Evolutionary conservation across 2,329 filamentous ascomycete species (phyloP).

Genomic region (Trichoderma sp.): DNA sequence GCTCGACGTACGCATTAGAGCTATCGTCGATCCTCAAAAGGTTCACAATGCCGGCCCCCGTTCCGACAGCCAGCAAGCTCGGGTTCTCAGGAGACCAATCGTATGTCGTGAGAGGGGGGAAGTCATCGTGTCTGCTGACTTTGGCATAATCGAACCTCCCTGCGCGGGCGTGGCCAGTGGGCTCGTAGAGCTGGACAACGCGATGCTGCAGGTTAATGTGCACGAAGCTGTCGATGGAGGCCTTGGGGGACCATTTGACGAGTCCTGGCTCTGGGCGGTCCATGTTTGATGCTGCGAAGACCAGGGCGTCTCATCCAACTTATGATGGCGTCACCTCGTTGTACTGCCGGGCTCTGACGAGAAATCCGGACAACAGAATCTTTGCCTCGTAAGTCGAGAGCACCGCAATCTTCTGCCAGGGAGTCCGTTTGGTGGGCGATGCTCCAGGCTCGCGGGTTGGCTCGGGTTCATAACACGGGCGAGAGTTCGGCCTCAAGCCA

Average conservation of each 20-base stretch:
- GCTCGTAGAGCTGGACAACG: conserved; percentile 64
- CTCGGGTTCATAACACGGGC: conserved; percentile 5
- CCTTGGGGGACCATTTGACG: conserved; percentile 67
- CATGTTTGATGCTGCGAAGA: conserved; percentile 43
- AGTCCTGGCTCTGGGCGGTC: conserved; percentile 64
- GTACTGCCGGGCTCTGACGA: too few species aligned
- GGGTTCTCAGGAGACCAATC: conserved; percentile 66
- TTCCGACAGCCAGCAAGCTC: conserved; percentile 73
- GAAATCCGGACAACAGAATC: background rate
- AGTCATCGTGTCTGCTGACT: conserved; percentile 62
- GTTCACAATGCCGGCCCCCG: conserved; percentile 73
- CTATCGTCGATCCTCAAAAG: conserved; percentile 72
- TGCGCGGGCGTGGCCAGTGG: conserved; percentile 60
- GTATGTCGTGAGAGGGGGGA: conserved; percentile 65
- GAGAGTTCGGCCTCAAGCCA: conserved; percentile 18
- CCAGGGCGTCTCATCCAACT: background rate
- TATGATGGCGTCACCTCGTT: background rate
- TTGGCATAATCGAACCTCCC: conserved; percentile 61
- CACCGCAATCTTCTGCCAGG: too few species aligned
- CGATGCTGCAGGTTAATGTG: conserved; percentile 67
- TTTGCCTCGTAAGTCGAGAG: too few species aligned
- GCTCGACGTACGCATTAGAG: conserved; percentile 64
- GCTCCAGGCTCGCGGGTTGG: conserved; percentile 8
- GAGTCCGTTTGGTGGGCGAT: background rate
- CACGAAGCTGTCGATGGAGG: conserved; percentile 61